Evolutionary conservation across 805 yeast genomes (phyloP).

Genomic region (Candida nanaspora): DNA sequence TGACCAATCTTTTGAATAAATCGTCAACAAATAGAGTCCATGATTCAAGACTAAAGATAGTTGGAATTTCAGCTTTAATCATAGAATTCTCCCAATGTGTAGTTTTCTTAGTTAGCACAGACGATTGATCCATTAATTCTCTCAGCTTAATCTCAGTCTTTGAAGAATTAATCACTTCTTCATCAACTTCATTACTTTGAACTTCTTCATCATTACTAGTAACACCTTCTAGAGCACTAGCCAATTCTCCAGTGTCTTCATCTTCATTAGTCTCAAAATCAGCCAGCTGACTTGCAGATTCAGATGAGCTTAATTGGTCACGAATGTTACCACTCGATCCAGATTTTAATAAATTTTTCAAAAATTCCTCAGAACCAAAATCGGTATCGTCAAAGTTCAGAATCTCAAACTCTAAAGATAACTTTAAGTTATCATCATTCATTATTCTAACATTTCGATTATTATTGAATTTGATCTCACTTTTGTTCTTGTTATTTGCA

Average conservation of each 20-base stretch:
- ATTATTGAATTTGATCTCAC: slow-evolving; percentile 7
- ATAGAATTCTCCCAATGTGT: slow-evolving; percentile 11
- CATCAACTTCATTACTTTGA: slow-evolving; percentile 16
- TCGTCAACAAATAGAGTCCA: slow-evolving; percentile 14
- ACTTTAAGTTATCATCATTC: slow-evolving; percentile 15
- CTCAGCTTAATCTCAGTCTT: slow-evolving; percentile 13
- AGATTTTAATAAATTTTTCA: slow-evolving; percentile 32
- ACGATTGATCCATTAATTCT: slow-evolving; percentile 20
- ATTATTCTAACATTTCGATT: slow-evolving; percentile 11
- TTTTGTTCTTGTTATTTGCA: slow-evolving; percentile 12
- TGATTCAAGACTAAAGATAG: slow-evolving; percentile 12
- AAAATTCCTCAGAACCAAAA: slow-evolving; percentile 55
- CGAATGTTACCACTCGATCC: background rate
- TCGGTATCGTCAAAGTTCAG: slow-evolving; percentile 45
- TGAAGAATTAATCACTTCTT: slow-evolving; percentile 8
- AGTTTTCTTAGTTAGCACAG: slow-evolving; percentile 13
- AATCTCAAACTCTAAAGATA: slow-evolving; percentile 29
- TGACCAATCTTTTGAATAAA: background rate
- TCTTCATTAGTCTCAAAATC: background rate
- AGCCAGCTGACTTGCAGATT: too few relatives aligned
- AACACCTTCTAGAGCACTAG: too few relatives aligned
- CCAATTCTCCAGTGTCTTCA: too few relatives aligned
- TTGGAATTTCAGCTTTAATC: slow-evolving; percentile 16
- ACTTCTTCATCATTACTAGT: too few relatives aligned
- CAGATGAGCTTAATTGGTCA: background rate